Percentiles rank a stretch among this genome's conserved stretches.
phyloP scores from a whole-genome alignment of 2,329 filamentous ascomycete genomes.

The Aspergillus costaricaensis region DNA sequence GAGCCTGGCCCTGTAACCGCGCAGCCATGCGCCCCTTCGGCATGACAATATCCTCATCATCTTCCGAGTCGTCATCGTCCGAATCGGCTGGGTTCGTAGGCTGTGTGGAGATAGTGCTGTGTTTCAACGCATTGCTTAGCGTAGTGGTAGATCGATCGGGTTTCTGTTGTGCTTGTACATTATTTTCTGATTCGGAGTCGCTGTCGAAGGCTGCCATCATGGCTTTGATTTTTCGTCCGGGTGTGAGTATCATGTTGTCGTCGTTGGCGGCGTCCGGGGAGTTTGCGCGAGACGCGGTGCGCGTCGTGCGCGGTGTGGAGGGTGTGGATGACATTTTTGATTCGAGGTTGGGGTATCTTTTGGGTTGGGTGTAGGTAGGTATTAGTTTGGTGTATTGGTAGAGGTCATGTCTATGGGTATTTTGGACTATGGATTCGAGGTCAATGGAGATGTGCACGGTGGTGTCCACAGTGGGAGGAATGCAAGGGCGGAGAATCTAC shows the following conservation, averaged over 20 bases:
- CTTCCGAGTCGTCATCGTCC: constrained; percentile 34
- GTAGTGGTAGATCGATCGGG: constrained; percentile 2
- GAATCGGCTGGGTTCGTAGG: constrained; percentile 7
- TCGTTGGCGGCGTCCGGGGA: constrained; percentile 25
- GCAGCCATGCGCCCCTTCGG: constrained; percentile 67
- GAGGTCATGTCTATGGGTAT: constrained; percentile 5
- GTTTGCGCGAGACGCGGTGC: constrained; percentile 30
- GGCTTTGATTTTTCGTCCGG: constrained; percentile 51
- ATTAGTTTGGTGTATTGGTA: not conserved
- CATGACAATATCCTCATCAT: constrained; percentile 54
- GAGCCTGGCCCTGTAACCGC: constrained; percentile 55
- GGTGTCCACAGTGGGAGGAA: not conserved
- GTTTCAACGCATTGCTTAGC: constrained; percentile 6
- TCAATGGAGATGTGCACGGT: not conserved
- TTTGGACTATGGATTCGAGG: not conserved
- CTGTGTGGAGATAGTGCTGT: constrained; percentile 3
- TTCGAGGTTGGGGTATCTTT: not conserved
- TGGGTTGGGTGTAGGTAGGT: constrained; percentile 12
- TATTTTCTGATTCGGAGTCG: constrained; percentile 50
- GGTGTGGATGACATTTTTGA: constrained; percentile 28
- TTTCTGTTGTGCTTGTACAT: constrained; percentile 26
- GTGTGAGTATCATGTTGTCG: constrained; percentile 38
- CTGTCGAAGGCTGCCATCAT: constrained; percentile 52
- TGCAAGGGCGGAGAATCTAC: constrained; percentile 18
- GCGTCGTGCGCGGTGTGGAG: constrained; percentile 38